Conservation (phyloP, 1,139 yeast genomes). For the Debaryomycetaceae sp. region DNA sequence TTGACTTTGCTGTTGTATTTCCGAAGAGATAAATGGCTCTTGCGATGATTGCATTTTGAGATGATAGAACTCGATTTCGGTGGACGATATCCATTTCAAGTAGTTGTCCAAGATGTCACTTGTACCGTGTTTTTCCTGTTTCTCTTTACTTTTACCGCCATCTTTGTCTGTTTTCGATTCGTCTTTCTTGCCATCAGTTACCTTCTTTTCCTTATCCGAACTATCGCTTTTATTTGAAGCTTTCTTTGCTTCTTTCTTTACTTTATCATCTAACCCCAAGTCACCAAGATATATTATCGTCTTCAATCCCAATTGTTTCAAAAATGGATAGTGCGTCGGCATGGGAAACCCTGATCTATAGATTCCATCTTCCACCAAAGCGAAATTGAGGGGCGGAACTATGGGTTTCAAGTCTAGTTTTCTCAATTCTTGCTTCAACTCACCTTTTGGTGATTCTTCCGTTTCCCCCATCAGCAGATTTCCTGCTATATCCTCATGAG, state of each 20-base stretch:
- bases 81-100: slow-evolving; percentile 58
- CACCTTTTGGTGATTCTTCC: background rate
- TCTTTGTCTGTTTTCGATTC: slow-evolving; percentile 10
- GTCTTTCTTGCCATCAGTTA: slow-evolving; percentile 29
- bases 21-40: slow-evolving; percentile 67
- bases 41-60: slow-evolving; percentile 68
- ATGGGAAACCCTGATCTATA: slow-evolving; percentile 95
- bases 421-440: background rate
- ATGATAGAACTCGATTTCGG: slow-evolving; percentile 56
- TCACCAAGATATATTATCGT: slow-evolving; percentile 89
- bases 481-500: too few relatives aligned
- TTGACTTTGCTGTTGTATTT: slow-evolving; percentile 33
- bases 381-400: slow-evolving; percentile 90
- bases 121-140: slow-evolving; percentile 35
- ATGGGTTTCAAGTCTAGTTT: background rate
- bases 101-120: slow-evolving; percentile 47
- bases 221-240: slow-evolving; percentile 5
- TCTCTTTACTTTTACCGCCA: slow-evolving; percentile 8
- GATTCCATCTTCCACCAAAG: slow-evolving; percentile 81
- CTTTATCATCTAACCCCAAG: slow-evolving; percentile 31
- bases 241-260: slow-evolving; percentile 16
- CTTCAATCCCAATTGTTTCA: slow-evolving; percentile 64
- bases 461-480: background rate
- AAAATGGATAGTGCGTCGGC: slow-evolving; percentile 75
- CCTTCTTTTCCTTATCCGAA: slow-evolving; percentile 46